Percentiles rank a stretch among this genome's conserved stretches.
phyloP scores from a whole-genome alignment of 257 asterid genomes.

The Avicennia marina region DNA sequence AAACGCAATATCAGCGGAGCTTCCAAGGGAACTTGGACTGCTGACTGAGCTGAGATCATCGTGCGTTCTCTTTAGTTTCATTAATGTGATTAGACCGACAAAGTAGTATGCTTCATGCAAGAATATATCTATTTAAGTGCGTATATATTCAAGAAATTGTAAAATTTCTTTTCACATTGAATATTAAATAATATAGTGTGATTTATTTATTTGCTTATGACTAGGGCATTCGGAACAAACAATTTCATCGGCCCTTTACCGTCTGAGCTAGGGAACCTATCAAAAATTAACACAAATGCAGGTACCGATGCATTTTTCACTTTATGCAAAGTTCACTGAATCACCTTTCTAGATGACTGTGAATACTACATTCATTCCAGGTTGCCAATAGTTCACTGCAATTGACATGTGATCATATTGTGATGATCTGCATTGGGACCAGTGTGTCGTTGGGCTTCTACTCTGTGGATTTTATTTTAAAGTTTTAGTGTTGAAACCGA shows the following conservation, averaged over 20 bases:
- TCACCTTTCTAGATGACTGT: not conserved
- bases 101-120: not conserved
- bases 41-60: slow-evolving; percentile 54
- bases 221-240: slow-evolving; percentile 51
- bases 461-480: no score
- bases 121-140: not conserved
- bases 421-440: not conserved
- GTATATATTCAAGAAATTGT: not conserved
- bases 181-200: not conserved
- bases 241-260: slow-evolving; percentile 83
- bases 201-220: not conserved
- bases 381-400: not conserved
- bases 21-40: slow-evolving; percentile 69
- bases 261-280: slow-evolving; percentile 55
- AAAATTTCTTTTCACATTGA: not conserved
- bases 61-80: slow-evolving; percentile 38
- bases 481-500: no score
- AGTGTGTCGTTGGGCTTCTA: no score
- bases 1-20: slow-evolving; percentile 65
- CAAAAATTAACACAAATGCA: slow-evolving; percentile 51
- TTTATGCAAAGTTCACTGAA: not conserved
- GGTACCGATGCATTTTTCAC: slow-evolving; percentile 14
- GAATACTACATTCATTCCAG: not conserved
- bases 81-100: not conserved
- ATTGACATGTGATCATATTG: not conserved